Conservation (phyloP, 2,329 filamentous ascomycete genomes). For the Geosmithia flava region DNA sequence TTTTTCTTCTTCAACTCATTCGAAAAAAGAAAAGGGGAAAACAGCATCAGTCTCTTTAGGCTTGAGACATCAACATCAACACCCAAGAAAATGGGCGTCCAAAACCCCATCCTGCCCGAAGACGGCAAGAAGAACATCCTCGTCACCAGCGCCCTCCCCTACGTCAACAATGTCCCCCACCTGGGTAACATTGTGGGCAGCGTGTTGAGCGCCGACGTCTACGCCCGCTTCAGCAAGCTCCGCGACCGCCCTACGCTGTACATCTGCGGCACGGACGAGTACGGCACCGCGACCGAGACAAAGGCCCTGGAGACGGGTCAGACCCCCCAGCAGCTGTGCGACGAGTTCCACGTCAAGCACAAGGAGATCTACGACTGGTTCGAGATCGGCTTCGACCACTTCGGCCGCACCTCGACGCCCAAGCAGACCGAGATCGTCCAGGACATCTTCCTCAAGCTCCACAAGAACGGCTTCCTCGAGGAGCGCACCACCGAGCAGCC, state of each 20-base stretch:
- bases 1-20: not conserved
- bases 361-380: conserved; percentile 94
- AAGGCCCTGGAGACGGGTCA: conserved; percentile 84
- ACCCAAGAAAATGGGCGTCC: conserved; percentile 2
- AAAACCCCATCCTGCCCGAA: conserved; percentile 44
- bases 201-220: conserved; percentile 83
- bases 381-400: conserved; percentile 86
- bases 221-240: conserved; percentile 67
- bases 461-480: conserved; percentile 78
- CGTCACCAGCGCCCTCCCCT: conserved; percentile 84
- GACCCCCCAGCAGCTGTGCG: conserved; percentile 73
- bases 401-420: conserved; percentile 79
- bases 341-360: conserved; percentile 86
- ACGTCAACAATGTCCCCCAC: conserved; percentile 66
- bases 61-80: not conserved
- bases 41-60: too few relatives aligned
- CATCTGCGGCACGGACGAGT: conserved; percentile 83
- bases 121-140: conserved; percentile 76
- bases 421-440: conserved; percentile 91
- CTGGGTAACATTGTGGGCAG: conserved; percentile 81
- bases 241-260: conserved; percentile 71
- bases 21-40: not conserved
- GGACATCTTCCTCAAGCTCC: conserved; percentile 76
- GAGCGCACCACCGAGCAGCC: conserved; percentile 82
- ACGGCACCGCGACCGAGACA: conserved; percentile 91